phyloP scores from a whole-genome alignment of 225 moss, liverwort and hornwort genomes.

The Takakia lepidozioides region DNA sequence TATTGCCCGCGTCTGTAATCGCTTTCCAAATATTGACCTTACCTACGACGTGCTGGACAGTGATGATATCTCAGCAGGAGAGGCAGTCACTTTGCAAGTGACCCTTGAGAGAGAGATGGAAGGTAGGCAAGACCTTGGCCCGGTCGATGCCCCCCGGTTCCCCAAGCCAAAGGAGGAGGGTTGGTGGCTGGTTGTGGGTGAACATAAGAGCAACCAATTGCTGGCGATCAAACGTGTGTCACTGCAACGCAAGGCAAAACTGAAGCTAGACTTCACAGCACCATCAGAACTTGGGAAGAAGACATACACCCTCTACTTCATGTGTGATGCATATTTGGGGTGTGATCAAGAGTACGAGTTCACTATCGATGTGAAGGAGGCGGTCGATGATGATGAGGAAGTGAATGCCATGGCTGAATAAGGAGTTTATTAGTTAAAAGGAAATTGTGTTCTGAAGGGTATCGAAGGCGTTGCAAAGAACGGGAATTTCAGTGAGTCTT shows the following conservation, averaged over 20 bases:
- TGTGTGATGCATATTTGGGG: slow-evolving; percentile 92
- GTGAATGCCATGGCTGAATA: slow-evolving; percentile 36
- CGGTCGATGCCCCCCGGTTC: slow-evolving; percentile 84
- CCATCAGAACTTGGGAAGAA: slow-evolving; percentile 71
- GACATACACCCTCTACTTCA: slow-evolving; percentile 72
- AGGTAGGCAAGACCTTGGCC: slow-evolving; percentile 70
- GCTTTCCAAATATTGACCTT: slow-evolving; percentile 86
- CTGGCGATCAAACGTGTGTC: slow-evolving; percentile 90
- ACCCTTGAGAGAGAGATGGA: slow-evolving; percentile 87
- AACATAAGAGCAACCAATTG: slow-evolving; percentile 75
- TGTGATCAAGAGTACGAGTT: slow-evolving; percentile 95
- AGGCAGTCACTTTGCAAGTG: slow-evolving; percentile 82
- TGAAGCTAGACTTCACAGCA: slow-evolving; percentile 75
- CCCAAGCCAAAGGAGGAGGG: slow-evolving; percentile 95
- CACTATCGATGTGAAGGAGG: slow-evolving; percentile 81
- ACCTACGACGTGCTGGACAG: slow-evolving; percentile 70
- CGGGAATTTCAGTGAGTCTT: too few species aligned
- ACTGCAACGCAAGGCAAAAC: slow-evolving; percentile 66
- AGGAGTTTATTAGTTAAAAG: slow-evolving; percentile 14
- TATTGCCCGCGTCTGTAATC: slow-evolving; percentile 86
- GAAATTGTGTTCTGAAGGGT: too few species aligned
- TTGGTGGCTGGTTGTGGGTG: slow-evolving; percentile 95
- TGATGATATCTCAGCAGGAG: slow-evolving; percentile 80
- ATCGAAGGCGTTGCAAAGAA: too few species aligned
- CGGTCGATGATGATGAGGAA: slow-evolving; percentile 63